Conservation (phyloP, 2,329 filamentous ascomycete genomes). For the Fusarium verticillioides region DNA sequence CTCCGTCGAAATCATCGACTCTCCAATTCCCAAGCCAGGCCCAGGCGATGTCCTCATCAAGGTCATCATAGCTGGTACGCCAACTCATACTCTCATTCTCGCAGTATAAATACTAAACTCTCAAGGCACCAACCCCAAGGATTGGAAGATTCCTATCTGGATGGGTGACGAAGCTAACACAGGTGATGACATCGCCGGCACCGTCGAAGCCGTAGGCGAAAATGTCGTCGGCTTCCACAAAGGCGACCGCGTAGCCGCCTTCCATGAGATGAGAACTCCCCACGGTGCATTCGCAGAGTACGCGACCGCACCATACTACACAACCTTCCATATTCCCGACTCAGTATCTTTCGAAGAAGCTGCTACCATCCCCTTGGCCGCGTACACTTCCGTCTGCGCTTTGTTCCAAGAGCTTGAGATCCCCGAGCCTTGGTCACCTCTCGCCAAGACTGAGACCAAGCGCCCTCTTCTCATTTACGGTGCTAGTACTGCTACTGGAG, state of each 20-base stretch:
- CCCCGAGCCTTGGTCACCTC: constrained; percentile 11
- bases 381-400: constrained; percentile 8
- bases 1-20: constrained; percentile 10
- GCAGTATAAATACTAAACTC: accelerated
- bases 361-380: constrained; percentile 14
- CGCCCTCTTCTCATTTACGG: constrained; percentile 63
- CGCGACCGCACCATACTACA: constrained; percentile 64
- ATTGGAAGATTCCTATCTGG: constrained; percentile 45
- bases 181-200: constrained; percentile 44
- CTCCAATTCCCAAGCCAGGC: constrained; percentile 6
- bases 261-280: constrained; percentile 62
- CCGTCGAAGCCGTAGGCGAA: constrained; percentile 31
- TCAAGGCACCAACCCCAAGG: constrained; percentile 43
- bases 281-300: constrained; percentile 71
- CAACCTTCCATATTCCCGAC: constrained; percentile 65
- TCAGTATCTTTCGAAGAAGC: constrained; percentile 3
- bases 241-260: constrained; percentile 61
- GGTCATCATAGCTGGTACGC: constrained; percentile 4
- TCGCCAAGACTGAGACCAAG: constrained; percentile 27
- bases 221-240: constrained; percentile 33
- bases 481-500: constrained; percentile 63
- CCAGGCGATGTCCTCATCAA: constrained; percentile 11
- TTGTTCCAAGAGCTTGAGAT: constrained; percentile 15
- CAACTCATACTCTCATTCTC: accelerated
- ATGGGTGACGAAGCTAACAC: no score